Conservation (phyloP, 768 basidiomycete genomes). For the Mrakia blollopis region DNA sequence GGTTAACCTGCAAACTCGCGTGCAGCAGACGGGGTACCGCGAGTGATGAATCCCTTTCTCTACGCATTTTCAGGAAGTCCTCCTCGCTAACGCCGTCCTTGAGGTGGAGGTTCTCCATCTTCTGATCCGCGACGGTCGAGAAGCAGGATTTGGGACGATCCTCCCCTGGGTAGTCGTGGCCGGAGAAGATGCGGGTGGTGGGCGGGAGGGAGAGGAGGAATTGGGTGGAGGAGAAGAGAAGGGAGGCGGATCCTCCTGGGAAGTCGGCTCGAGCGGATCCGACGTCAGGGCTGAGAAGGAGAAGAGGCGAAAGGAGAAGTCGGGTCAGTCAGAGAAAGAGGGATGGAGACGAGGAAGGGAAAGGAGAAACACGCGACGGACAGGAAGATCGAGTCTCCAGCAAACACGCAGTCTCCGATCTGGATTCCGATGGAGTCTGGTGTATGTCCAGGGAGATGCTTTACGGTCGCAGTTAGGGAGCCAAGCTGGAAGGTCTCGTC, state of each 20-base stretch:
- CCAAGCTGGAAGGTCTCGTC: constrained; percentile 36
- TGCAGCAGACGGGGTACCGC: constrained; percentile 37
- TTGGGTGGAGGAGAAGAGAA: constrained; percentile 37
- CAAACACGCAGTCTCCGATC: constrained; percentile 37
- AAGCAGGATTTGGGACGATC: constrained; percentile 36
- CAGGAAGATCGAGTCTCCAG: constrained; percentile 40
- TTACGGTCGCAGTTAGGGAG: constrained; percentile 28
- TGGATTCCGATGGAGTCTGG: constrained; percentile 35
- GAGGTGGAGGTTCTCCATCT: constrained; percentile 36
- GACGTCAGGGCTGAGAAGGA: constrained; percentile 37
- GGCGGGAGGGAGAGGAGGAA: constrained; percentile 37
- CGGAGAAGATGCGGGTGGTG: constrained; percentile 37
- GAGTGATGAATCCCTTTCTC: constrained; percentile 35
- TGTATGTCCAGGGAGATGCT: constrained; percentile 40
- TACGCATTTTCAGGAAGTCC: constrained; percentile 37
- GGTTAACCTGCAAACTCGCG: constrained; percentile 38
- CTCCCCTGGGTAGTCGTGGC: constrained; percentile 37
- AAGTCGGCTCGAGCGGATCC: constrained; percentile 41
- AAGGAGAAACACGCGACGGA: constrained; percentile 11
- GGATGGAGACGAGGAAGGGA: background rate
- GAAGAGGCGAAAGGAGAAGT: background rate
- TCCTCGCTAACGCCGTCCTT: constrained; percentile 26
- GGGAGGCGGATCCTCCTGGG: constrained; percentile 36
- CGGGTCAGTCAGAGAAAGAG: background rate
- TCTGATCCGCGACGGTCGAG: constrained; percentile 38